Evolutionary conservation across 2,329 filamentous ascomycete genomes (phyloP), one percentile per base, ranked within the genome.

Genomic region (Colletotrichum zoysiae): DNA sequence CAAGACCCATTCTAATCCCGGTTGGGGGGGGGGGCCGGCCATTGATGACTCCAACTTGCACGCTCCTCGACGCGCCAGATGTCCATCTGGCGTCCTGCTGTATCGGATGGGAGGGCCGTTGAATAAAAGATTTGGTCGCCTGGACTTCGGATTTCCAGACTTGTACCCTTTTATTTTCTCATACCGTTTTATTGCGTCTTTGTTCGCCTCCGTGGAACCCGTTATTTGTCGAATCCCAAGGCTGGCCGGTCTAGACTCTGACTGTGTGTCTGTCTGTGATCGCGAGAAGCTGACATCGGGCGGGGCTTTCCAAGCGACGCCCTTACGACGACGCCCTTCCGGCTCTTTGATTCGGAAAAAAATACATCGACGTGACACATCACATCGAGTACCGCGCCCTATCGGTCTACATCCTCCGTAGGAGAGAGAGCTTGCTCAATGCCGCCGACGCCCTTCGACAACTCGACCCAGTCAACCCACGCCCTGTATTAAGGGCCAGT

Each of bases 81-180:
- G 53, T 69, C 65, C 66, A 70, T 55, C 46, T 70, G 65, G 40
- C 46, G 46, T n/a, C 56, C 55, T 70, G 9, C 60, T 59, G 65
- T 60, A 55, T 26, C 9, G 55, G 33, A 40, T 44, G 30, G 30
- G n/a, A 50, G 35, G 38, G 44, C 38, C 53, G 60, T 65, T 65
- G 59, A 72, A 72, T 72, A 72, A 72, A 72, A 72, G 66, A 70
- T 53, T 70, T 72, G 48, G 14, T 42, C 48, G 60, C 70, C 70
- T 48, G 26, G 53, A 46, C 44, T 16, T 42, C n/a, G 23, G 40
- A 20, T 26, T 59, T 50, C 70, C 56, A 51, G 33, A 30, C 18
- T 67, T 62, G 59, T 60, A 44, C 61, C 40, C 46, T 63, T 60
- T 60, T 65, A 40, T 55, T 71, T 65, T 65, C 68, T 59, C 58